These are phyloP conservation scores for Lunularia cruciata DNA, from an alignment of 225 moss, liverwort and hornwort genomes.

Conservation along the genomic window DNA sequence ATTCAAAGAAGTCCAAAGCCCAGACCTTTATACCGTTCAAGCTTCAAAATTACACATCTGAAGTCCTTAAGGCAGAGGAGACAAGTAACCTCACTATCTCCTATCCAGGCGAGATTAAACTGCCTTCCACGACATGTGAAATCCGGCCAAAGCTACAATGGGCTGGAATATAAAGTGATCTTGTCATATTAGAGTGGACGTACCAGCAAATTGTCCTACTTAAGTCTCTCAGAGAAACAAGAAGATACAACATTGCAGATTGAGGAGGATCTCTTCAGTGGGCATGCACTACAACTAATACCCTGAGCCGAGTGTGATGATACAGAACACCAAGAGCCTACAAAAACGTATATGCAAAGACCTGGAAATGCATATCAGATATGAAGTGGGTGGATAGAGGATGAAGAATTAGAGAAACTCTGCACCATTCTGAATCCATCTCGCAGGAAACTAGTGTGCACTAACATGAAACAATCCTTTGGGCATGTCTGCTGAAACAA, in stretches of 20 bases:
- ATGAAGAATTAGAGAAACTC: neutral
- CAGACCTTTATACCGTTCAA: conserved; percentile 11
- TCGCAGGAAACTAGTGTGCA: conserved; percentile 23
- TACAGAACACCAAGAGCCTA: conserved; percentile 22
- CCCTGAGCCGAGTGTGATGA: conserved; percentile 26
- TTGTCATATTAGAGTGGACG: conserved; percentile 1
- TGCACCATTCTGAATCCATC: conserved; percentile 18
- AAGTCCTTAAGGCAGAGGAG: conserved; percentile 11
- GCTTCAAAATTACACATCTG: conserved; percentile 8
- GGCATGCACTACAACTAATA: conserved; percentile 26
- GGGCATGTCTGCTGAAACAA: conserved; percentile 31
- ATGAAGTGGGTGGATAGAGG: conserved; percentile 8
- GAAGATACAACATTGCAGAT: conserved; percentile 21
- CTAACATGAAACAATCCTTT: conserved; percentile 29
- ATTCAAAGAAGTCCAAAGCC: conserved; percentile 1
- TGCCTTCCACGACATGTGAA: neutral
- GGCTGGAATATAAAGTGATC: conserved; percentile 4
- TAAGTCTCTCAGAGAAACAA: conserved; percentile 12
- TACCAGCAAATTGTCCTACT: conserved; percentile 20
- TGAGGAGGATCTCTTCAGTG: conserved; percentile 24
- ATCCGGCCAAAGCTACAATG: conserved; percentile 10
- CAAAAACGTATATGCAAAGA: conserved; percentile 27
- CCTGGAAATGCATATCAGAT: conserved; percentile 25
- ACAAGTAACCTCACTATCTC: neutral
- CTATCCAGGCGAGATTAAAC: conserved; percentile 8